Percentiles rank a stretch among this genome's conserved stretches.
Evolutionary conservation across 805 yeast genomes (phyloP).

Genomic region (Gaillardinia entomophila): DNA sequence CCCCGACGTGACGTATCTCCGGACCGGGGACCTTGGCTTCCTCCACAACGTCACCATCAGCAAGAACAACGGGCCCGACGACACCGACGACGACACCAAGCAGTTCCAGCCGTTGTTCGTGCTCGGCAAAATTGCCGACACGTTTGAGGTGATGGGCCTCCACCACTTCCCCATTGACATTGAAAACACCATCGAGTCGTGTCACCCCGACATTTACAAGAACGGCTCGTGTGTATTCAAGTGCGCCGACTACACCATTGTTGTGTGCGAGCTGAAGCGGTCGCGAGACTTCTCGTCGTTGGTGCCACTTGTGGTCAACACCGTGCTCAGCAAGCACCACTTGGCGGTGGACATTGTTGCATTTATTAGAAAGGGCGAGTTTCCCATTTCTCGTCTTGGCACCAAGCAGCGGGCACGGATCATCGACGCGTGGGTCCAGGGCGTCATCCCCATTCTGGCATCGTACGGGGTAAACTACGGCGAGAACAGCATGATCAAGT

Average conservation of each 20-base stretch:
- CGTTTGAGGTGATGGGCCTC: constrained; percentile 86
- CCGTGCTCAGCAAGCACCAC: constrained; percentile 74
- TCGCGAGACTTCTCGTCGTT: constrained; percentile 57
- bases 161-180: constrained; percentile 87
- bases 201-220: constrained; percentile 53
- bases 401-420: constrained; percentile 72
- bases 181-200: constrained; percentile 45
- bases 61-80: constrained; percentile 33
- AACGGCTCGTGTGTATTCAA: constrained; percentile 64
- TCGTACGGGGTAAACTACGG: constrained; percentile 57
- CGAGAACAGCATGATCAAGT: constrained; percentile 54
- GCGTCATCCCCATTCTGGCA: constrained; percentile 36
- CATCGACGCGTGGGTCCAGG: constrained; percentile 48
- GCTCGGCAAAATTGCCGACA: constrained; percentile 76
- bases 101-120: constrained; percentile 76
- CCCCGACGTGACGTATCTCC: constrained; percentile 56
- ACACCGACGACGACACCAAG: constrained; percentile 13
- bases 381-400: constrained; percentile 68
- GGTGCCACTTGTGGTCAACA: constrained; percentile 78
- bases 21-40: constrained; percentile 95
- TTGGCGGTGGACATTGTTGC: constrained; percentile 78
- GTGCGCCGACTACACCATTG: constrained; percentile 72
- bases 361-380: constrained; percentile 58
- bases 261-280: constrained; percentile 61
- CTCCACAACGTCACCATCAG: constrained; percentile 62